Percentiles rank a stretch among this genome's conserved stretches.
Conservation (phyloP, 495 filamentous ascomycete genomes). For the Penicillium goetzii region DNA sequence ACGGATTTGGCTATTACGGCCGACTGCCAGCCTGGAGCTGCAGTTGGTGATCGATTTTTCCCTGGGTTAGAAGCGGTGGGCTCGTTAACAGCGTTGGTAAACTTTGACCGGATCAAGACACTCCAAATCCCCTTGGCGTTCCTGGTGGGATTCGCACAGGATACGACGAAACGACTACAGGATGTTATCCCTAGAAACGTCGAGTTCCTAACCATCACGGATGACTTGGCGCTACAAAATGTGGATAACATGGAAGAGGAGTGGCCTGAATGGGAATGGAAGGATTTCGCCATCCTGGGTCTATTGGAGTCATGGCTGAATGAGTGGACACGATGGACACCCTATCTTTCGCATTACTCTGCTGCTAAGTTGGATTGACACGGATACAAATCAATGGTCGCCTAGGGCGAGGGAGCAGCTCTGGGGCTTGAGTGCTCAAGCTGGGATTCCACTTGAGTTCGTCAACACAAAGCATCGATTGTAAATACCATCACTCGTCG, state of each 20-base stretch:
- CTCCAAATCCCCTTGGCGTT: not conserved
- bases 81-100: not conserved
- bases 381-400: not conserved
- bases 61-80: too few relatives aligned
- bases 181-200: not conserved
- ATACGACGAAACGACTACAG: not conserved
- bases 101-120: not conserved
- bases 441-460: not conserved
- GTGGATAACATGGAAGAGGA: too few relatives aligned
- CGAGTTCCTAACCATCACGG: too few relatives aligned
- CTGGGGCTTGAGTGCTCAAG: not conserved
- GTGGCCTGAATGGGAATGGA: too few relatives aligned
- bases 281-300: too few relatives aligned
- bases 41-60: too few relatives aligned
- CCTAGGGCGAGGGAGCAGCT: not conserved
- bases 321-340: too few relatives aligned
- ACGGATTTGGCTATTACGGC: too few relatives aligned
- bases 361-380: not conserved
- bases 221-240: too few relatives aligned
- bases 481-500: not conserved
- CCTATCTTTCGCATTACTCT: too few relatives aligned
- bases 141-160: not conserved
- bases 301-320: too few relatives aligned
- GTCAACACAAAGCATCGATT: not conserved
- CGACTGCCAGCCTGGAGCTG: too few relatives aligned